Evolutionary conservation across 2,329 filamentous ascomycete genomes (phyloP).

Genomic region (Knoxdaviesia proteae): DNA sequence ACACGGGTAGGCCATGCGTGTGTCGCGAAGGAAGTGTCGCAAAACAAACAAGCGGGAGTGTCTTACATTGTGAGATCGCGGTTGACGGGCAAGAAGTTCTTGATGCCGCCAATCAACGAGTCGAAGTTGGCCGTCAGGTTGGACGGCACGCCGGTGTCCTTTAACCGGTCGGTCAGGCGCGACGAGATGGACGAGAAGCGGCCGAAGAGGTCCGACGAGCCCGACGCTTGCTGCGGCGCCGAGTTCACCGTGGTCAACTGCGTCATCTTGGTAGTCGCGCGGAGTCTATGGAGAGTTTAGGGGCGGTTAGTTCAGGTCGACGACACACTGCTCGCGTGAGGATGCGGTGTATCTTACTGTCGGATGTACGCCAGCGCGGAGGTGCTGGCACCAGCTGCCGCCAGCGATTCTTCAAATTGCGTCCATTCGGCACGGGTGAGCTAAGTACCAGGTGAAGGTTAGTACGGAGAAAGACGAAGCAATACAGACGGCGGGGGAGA

Average conservation of each 20-base stretch:
- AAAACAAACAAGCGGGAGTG: background rate
- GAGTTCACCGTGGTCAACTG: conserved; percentile 83
- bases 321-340: background rate
- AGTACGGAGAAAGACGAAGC: too few species aligned
- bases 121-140: conserved; percentile 64
- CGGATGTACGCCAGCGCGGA: conserved; percentile 68
- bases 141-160: conserved; percentile 63
- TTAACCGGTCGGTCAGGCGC: conserved; percentile 80
- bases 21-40: too few species aligned
- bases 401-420: conserved; percentile 68
- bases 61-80: conserved; percentile 65
- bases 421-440: conserved; percentile 64
- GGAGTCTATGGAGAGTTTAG: conserved; percentile 34
- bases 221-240: conserved; percentile 29
- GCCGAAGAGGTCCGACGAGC: conserved; percentile 65
- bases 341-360: conserved; percentile 33
- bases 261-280: conserved; percentile 91
- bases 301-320: background rate
- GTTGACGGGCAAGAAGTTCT: conserved; percentile 93
- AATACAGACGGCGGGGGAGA: too few species aligned
- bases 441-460: too few species aligned
- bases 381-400: conserved; percentile 52
- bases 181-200: conserved; percentile 85
- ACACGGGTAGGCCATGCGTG: background rate
- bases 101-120: conserved; percentile 83